Evolutionary conservation across 1,284 basidiomycete species (phyloP).

Genomic region (Fomes fomentarius): DNA sequence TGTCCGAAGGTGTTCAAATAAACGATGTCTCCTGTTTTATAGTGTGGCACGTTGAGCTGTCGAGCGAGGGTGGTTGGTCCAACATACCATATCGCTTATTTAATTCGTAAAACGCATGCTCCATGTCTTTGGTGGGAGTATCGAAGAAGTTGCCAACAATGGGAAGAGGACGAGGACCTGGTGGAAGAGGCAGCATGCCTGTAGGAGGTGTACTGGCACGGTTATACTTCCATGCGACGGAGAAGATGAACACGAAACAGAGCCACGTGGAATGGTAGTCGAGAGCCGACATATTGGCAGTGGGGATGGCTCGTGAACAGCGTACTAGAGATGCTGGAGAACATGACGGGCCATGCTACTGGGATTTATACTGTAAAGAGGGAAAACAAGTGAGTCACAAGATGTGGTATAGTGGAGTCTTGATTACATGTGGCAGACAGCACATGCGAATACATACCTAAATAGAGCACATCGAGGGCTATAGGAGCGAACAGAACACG

Average conservation of each 20-base stretch:
- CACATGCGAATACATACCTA: too few relatives aligned
- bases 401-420: too few relatives aligned
- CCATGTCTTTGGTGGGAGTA: background rate
- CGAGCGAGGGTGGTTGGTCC: background rate
- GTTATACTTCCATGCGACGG: background rate
- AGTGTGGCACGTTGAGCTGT: background rate
- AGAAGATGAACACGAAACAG: background rate
- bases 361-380: too few relatives aligned
- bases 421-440: too few relatives aligned
- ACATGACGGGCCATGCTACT: too few relatives aligned
- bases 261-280: background rate
- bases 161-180: constrained; percentile 2
- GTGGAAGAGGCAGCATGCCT: background rate
- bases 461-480: too few relatives aligned
- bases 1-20: constrained; percentile 10
- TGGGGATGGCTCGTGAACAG: too few relatives aligned
- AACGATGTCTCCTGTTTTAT: constrained; percentile 12
- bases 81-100: background rate
- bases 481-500: too few relatives aligned
- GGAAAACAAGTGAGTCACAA: too few relatives aligned
- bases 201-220: background rate
- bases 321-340: too few relatives aligned
- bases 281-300: too few relatives aligned
- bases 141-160: constrained; percentile 5
- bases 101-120: background rate